A percentile compares a stretch with the other conserved stretches of the same genome.
Conservation (phyloP, 176 grass and related monocot genomes). For the Alloteropsis semialata region DNA sequence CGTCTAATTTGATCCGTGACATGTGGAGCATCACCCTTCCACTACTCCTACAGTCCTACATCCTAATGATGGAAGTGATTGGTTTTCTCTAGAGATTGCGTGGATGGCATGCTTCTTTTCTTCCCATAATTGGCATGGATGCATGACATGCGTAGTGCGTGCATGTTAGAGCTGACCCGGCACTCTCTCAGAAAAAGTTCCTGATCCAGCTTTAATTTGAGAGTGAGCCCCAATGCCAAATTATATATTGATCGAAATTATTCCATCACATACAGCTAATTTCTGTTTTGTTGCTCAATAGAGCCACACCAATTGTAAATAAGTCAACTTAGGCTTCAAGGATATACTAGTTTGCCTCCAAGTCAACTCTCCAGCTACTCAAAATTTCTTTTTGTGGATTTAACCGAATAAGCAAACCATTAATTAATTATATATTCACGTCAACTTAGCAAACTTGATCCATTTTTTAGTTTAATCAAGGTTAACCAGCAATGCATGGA, state of each 20-base stretch:
- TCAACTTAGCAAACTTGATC: background rate
- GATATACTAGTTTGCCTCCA: background rate
- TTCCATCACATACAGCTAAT: background rate
- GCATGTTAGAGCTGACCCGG: slow-evolving; percentile 7
- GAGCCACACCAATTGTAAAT: background rate
- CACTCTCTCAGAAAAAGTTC: background rate
- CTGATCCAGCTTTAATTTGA: background rate
- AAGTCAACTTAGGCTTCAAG: background rate
- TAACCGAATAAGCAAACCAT: background rate
- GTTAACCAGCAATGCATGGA: background rate
- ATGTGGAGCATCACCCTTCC: background rate
- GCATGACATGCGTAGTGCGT: background rate
- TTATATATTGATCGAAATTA: background rate
- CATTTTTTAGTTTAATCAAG: background rate
- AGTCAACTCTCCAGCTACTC: background rate
- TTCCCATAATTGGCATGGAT: background rate
- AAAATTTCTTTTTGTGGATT: background rate
- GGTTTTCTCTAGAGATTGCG: background rate
- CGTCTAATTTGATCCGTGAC: background rate
- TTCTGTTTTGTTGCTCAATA: background rate
- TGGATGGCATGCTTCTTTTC: background rate
- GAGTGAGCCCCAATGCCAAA: background rate
- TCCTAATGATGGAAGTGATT: background rate
- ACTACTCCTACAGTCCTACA: background rate
- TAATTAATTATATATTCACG: background rate